Evolutionary conservation across 805 yeast genomes (phyloP).

Genomic region (Torulaspora delbrueckii): DNA sequence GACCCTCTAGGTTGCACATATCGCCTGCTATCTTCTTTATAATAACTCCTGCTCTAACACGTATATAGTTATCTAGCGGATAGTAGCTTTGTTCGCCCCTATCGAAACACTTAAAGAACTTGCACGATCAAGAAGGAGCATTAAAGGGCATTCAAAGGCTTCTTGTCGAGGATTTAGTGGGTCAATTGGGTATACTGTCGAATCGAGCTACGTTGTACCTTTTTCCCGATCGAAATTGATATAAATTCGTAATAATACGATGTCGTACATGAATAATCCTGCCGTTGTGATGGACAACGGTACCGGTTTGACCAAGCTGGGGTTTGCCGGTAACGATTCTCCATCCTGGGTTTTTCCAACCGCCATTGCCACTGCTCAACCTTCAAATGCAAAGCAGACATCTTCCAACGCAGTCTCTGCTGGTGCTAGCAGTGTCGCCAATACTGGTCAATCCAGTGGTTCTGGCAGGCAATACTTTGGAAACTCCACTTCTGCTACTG

Average conservation of each 20-base stretch:
- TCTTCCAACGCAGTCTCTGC: conserved; percentile 40
- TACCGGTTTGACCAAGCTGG: conserved; percentile 95
- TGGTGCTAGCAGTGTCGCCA: conserved; percentile 21
- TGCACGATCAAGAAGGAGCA: not conserved
- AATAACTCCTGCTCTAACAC: not conserved
- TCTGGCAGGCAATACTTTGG: conserved; percentile 29
- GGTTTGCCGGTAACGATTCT: conserved; percentile 97
- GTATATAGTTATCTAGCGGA: conserved; percentile 3
- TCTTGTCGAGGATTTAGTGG: not conserved
- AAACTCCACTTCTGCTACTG: conserved; percentile 37
- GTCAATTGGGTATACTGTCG: not conserved
- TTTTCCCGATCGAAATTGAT: not conserved
- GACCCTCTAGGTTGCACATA: not conserved
- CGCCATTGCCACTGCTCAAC: conserved; percentile 73
- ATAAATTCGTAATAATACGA: conserved; percentile 17
- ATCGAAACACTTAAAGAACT: not conserved
- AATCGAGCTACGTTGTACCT: not conserved
- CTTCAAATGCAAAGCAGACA: conserved; percentile 36
- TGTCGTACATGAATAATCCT: conserved; percentile 71
- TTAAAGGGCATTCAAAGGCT: not conserved
- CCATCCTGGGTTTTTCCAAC: conserved; percentile 98
- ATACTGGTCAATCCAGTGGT: conserved; percentile 10
- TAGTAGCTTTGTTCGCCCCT: conserved; percentile 1
- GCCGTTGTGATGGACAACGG: conserved; percentile 99
- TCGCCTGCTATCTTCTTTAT: not conserved